These are phyloP conservation scores for Pseudofabraea citricarpa DNA, from an alignment of 2,329 filamentous ascomycete species.

Conservation along the genomic window DNA sequence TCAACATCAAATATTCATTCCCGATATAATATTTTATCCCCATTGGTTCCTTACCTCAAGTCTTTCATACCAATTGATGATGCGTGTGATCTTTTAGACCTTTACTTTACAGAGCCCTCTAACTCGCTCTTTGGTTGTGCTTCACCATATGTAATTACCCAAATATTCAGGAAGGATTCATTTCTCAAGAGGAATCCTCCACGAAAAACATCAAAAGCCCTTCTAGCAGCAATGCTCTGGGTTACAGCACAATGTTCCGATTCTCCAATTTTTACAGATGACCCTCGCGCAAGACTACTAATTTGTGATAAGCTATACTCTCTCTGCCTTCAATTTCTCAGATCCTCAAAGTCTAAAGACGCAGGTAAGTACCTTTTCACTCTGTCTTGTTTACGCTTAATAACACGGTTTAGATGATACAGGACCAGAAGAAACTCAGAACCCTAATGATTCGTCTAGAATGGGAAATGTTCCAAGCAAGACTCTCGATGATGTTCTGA, in stretches of 20 bases:
- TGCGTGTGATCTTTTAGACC: slow-evolving; percentile 42
- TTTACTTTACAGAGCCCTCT: slow-evolving; percentile 41
- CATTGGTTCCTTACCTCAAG: slow-evolving; percentile 34
- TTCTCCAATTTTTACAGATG: slow-evolving; percentile 19
- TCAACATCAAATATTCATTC: neutral
- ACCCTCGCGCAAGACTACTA: slow-evolving; percentile 2
- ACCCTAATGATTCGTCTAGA: neutral
- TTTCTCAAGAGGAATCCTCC: slow-evolving; percentile 36
- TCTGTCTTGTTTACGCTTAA: neutral
- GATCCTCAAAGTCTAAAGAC: neutral
- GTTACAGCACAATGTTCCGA: slow-evolving; percentile 42
- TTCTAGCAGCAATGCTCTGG: slow-evolving; percentile 44
- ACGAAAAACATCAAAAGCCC: slow-evolving; percentile 36
- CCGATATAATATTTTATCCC: slow-evolving; percentile 7
- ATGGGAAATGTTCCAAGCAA: too few species aligned
- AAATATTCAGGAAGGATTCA: slow-evolving; percentile 40
- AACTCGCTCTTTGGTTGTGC: slow-evolving; percentile 38
- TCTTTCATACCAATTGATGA: slow-evolving; percentile 35
- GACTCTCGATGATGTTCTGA: slow-evolving; percentile 36
- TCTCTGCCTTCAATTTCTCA: slow-evolving; percentile 2
- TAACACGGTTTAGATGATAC: neutral
- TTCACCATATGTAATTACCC: slow-evolving; percentile 42
- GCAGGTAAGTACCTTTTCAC: neutral
- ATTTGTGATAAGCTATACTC: slow-evolving; percentile 9
- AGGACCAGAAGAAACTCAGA: neutral